Percentiles rank a stretch among this genome's conserved stretches.
Conservation (phyloP, 257 asterid species). For the Gentiana macrophylla region DNA sequence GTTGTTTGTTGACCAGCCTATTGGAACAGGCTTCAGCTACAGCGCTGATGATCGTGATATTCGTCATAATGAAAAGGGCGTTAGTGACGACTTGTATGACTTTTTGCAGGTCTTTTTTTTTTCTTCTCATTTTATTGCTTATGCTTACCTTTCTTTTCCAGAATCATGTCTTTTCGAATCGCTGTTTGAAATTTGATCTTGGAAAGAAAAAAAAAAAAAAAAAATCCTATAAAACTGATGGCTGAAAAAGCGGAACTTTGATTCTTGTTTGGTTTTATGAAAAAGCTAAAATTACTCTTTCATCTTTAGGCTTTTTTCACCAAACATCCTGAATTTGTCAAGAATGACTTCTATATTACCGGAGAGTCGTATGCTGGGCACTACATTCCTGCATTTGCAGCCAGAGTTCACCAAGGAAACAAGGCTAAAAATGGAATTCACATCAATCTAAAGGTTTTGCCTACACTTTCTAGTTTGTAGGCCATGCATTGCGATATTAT, state of each 20-base stretch:
- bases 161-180: no score
- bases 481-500: not conserved
- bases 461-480: no score
- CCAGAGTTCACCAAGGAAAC: slow-evolving; percentile 77
- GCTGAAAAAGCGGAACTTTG: no score
- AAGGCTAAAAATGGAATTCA: slow-evolving; percentile 65
- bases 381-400: slow-evolving; percentile 88
- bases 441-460: slow-evolving; percentile 59
- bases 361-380: slow-evolving; percentile 98
- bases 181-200: no score
- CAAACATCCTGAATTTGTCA: slow-evolving; percentile 66
- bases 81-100: slow-evolving; percentile 43
- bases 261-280: not conserved
- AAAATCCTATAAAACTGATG: no score
- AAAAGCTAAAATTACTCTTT: not conserved
- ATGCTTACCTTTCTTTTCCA: not conserved
- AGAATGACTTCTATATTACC: slow-evolving; percentile 78
- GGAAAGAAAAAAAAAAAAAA: no score
- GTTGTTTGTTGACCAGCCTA: slow-evolving; percentile 49
- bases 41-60: slow-evolving; percentile 25
- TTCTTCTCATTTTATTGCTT: not conserved
- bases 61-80: slow-evolving; percentile 34
- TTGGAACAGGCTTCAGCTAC: slow-evolving; percentile 53
- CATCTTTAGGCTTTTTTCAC: slow-evolving; percentile 58
- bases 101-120: slow-evolving; percentile 35